Base-by-base conservation (phyloP, 1,139 yeast species). In the Arxiozyma bovina region DNA sequence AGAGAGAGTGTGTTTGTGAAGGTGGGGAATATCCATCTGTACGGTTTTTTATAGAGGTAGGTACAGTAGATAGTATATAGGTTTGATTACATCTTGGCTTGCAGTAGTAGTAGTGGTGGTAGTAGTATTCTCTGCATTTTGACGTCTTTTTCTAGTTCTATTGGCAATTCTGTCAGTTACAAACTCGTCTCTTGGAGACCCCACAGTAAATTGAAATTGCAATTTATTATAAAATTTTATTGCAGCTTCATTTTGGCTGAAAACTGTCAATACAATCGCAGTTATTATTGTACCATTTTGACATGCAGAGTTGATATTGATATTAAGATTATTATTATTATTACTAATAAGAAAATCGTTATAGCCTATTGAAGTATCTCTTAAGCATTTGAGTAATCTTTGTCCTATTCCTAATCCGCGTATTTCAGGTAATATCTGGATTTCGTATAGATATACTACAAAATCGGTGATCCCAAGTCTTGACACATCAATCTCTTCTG, bases 361-460 rank as follows among this genome's bases (percentile, higher is more conserved):
- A 17, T 46, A 34, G 15, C 17, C 12, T 15, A 20, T 21, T 3
- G 42, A 46, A 9, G 42, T 20, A 15, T 6, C 41, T 21, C 38
- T 34, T 46, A 46, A 46, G 23, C 20, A 46, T 3, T 20, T 9
- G 3, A 34, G 34, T 27, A 38, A 18, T 9, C n/a, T 38, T 15
- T 43, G 42, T 12, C 52, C 52, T 15, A 50, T 38, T 17, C 61
- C 59, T 42, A 53, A 57, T 20, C 61, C 54, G 34, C 60, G 62
- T 23, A 55, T 34, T 2, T 20, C n/a, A 12, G 55, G 50, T 4
- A 56, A 45, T 22, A 65, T 51, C 44, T 67, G 70, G 25, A 67
- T 59, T 45, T 67, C 71, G 55, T 65, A 64, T 21, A 66, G 52
- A 55, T 66, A 67, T 11, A 66, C 54, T n/a, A 64, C 64, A 25